A percentile compares a stretch with the other conserved stretches of the same genome.
Evolutionary conservation across 257 asterid species (phyloP).

Genomic region (Scutellaria minor): DNA sequence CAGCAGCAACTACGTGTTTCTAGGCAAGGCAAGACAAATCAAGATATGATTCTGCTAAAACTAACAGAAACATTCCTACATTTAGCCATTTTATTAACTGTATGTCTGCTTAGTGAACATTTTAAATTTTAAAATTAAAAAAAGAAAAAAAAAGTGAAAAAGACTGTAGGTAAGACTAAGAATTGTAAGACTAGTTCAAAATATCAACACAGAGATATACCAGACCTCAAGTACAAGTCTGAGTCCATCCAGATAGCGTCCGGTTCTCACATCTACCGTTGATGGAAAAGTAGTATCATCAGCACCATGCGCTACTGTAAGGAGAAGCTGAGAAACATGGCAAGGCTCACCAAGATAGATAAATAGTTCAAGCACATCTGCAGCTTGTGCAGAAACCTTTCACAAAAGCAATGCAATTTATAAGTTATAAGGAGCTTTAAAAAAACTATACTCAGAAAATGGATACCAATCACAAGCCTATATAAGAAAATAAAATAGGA

Average conservation of each 20-base stretch:
- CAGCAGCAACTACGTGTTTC: slow-evolving; percentile 30
- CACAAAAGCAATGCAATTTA: slow-evolving; percentile 30
- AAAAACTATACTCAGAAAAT: slow-evolving; percentile 10
- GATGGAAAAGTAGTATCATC: slow-evolving; percentile 97
- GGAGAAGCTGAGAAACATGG: slow-evolving; percentile 94
- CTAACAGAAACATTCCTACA: neutral
- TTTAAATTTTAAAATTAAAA: neutral
- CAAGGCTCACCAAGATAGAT: slow-evolving; percentile 95
- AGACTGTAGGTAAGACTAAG: slow-evolving; percentile 10
- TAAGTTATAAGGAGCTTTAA: slow-evolving; percentile 27
- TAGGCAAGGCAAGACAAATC: neutral
- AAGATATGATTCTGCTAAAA: slow-evolving; percentile 8
- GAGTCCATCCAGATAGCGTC: slow-evolving; percentile 84
- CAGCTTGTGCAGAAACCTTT: slow-evolving; percentile 86
- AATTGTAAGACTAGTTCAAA: slow-evolving; percentile 29
- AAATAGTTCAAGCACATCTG: slow-evolving; percentile 96
- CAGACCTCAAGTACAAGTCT: slow-evolving; percentile 94
- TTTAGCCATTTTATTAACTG: slow-evolving; percentile 11
- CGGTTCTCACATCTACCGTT: slow-evolving; percentile 93
- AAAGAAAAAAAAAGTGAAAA: neutral
- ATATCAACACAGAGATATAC: slow-evolving; percentile 49
- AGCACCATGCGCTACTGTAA: slow-evolving; percentile 89
- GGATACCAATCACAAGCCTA: slow-evolving; percentile 25
- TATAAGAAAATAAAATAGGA: slow-evolving; percentile 34
- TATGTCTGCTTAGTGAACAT: slow-evolving; percentile 13